These are phyloP conservation scores for Tolypocladium cylindrosporum DNA, from an alignment of 2,329 filamentous ascomycete genomes.

Conservation along the genomic window DNA sequence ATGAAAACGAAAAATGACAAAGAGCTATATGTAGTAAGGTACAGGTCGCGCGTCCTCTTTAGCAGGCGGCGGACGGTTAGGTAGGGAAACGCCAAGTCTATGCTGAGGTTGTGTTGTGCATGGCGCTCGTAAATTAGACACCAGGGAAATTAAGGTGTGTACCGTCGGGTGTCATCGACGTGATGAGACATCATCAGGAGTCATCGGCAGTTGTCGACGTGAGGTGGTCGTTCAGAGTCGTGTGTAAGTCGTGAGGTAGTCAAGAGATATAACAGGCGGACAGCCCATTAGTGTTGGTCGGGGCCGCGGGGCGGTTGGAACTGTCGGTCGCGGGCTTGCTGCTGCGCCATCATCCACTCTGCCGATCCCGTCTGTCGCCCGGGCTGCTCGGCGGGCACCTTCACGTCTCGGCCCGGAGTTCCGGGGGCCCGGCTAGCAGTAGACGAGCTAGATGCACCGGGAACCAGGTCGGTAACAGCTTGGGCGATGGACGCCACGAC, in stretches of 20 bases:
- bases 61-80: conserved; percentile 8
- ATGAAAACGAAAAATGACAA: conserved; percentile 10
- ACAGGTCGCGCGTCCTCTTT: conserved; percentile 12
- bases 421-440: conserved; percentile 10
- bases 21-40: conserved; percentile 15
- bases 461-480: conserved; percentile 59
- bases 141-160: background rate
- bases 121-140: background rate
- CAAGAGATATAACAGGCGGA: background rate
- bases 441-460: conserved; percentile 28
- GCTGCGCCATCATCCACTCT: conserved; percentile 40
- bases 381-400: conserved; percentile 51
- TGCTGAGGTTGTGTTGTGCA: conserved; percentile 13
- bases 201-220: background rate
- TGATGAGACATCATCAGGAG: background rate
- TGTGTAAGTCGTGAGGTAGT: conserved; percentile 8
- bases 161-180: conserved; percentile 4
- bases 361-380: conserved; percentile 38
- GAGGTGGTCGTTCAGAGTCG: conserved; percentile 11
- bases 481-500: conserved; percentile 65
- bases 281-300: conserved; percentile 14
- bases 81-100: conserved; percentile 22
- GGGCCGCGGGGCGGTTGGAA: conserved; percentile 36
- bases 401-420: conserved; percentile 41
- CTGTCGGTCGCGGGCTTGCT: conserved; percentile 28